Evolutionary conservation across 2,329 filamentous ascomycete genomes (phyloP).

Genomic region (Teratosphaeria viscida): DNA sequence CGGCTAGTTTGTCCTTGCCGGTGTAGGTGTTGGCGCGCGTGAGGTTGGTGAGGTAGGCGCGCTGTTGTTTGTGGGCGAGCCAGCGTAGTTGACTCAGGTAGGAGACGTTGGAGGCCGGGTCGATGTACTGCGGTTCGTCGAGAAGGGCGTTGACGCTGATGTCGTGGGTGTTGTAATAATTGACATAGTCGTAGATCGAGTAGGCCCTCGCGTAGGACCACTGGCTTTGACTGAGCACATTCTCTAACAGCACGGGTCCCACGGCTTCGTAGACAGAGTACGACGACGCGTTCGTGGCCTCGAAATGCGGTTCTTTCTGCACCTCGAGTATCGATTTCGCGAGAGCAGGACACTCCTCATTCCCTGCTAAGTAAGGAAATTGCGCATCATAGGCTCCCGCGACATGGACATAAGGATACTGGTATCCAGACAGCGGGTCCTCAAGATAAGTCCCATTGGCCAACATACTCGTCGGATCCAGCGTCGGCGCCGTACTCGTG

Average conservation of each 20-base stretch:
- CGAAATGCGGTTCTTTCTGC: conserved; percentile 30
- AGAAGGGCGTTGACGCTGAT: conserved; percentile 27
- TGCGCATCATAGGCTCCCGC: conserved; percentile 37
- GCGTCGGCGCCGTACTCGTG: conserved; percentile 16
- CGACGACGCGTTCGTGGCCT: conserved; percentile 27
- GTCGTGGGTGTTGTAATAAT: conserved; percentile 46
- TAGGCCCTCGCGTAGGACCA: conserved; percentile 42
- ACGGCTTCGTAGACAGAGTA: conserved; percentile 38
- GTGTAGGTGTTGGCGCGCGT: conserved; percentile 21
- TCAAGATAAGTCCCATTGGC: conserved; percentile 38
- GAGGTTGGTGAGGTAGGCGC: conserved; percentile 36
- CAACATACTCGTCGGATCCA: conserved; percentile 31
- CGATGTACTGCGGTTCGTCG: conserved; percentile 18
- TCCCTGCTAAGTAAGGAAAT: conserved; percentile 41
- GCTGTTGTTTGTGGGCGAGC: conserved; percentile 39
- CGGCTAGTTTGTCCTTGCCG: conserved; percentile 10
- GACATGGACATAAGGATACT: conserved; percentile 44
- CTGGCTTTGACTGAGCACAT: conserved; percentile 25
- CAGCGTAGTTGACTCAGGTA: conserved; percentile 25
- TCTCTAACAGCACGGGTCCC: conserved; percentile 33
- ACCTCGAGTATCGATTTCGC: conserved; percentile 31
- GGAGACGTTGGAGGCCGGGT: conserved; percentile 10
- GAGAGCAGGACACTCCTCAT: conserved; percentile 20
- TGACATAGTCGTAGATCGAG: conserved; percentile 46
- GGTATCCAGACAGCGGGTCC: conserved; percentile 46